phyloP scores from a whole-genome alignment of 257 asterid genomes.

The Nicotiana paniculata region DNA sequence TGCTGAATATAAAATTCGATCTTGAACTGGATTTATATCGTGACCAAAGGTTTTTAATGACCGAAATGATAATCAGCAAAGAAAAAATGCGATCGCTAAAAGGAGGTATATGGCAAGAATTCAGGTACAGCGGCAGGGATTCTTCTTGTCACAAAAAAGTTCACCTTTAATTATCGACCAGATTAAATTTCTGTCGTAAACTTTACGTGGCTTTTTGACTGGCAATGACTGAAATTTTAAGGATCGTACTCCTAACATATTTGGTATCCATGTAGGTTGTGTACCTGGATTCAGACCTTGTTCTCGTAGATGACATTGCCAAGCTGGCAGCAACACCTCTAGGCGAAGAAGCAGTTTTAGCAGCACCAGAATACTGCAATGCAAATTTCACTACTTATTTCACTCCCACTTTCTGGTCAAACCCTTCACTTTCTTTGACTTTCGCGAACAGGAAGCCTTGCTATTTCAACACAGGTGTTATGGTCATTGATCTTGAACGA shows the following conservation, averaged over 20 bases:
- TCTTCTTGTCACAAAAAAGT: background rate
- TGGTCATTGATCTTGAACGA: constrained; percentile 34
- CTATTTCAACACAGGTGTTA: constrained; percentile 40
- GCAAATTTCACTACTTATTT: constrained; percentile 37
- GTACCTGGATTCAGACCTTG: constrained; percentile 22
- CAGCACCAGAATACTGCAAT: constrained; percentile 42
- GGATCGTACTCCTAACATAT: background rate
- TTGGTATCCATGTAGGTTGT: constrained; percentile 6
- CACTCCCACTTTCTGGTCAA: constrained; percentile 36
- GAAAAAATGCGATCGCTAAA: too few species aligned
- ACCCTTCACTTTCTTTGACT: constrained; percentile 30
- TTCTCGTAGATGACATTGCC: constrained; percentile 38
- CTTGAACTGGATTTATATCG: background rate
- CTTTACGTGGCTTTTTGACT: background rate
- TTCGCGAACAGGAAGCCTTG: constrained; percentile 28
- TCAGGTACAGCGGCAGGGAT: too few species aligned
- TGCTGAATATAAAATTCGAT: background rate
- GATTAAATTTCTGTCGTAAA: background rate
- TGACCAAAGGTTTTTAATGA: background rate
- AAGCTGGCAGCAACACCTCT: constrained; percentile 27
- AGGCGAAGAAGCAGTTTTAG: constrained; percentile 16
- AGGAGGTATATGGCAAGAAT: background rate
- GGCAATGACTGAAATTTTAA: background rate
- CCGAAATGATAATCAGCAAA: background rate
- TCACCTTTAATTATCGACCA: background rate